Base-by-base conservation (phyloP, 2,329 filamentous ascomycete species). In the Cladosporium velox region DNA sequence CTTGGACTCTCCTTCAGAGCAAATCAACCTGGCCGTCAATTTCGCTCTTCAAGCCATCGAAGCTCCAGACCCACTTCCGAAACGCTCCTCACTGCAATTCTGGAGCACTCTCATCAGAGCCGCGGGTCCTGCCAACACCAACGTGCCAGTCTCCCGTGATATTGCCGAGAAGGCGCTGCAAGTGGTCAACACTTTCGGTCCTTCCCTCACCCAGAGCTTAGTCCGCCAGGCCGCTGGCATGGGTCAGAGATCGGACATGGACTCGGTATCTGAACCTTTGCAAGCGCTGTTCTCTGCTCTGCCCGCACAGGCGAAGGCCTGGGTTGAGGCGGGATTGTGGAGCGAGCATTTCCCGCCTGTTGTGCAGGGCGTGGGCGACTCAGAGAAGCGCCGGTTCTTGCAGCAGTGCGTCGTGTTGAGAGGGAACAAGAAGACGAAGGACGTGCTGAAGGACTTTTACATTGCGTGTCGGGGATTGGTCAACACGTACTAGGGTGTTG, bases 61-160 rank as follows among this genome's bases (percentile, higher is more conserved):
- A 52, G 89, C 89, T 14, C 87, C 84, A 34, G 91, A 95, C 67
- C 88, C 90, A 0, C 80, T 96, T 11, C 90, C 91, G 0, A 96
- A 95, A 78, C 85, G 85, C 34, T 86, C 90, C 2, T 86, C 91
- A 1, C 86, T 88, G 10, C 87, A 90, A 32, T 91, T 96, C 68
- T 95, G 92, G 91, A 88, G 90, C 78, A 70, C 83, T 73, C 76
- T 80, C 34, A 77, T 81, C 26, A 75, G 64, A 72, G 69, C 80
- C 28, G 72, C 84, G 7, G 78, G 70, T 73, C 79, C 38, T 77
- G 12, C 68, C 65, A 32, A 68, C 67, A 11, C 47, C 12, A 38
- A 24, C 24, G 67, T 71, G 38, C 67, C 70, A n/a, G 66, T 69
- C 7, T 60, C 70, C 11, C 49, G 51, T 2, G 61, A 57, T 5